A percentile compares a stretch with the other conserved stretches of the same genome.
These are phyloP conservation scores for Taiwanofungus camphoratus DNA, from an alignment of 1,284 basidiomycete genomes.

Conservation along the genomic window DNA sequence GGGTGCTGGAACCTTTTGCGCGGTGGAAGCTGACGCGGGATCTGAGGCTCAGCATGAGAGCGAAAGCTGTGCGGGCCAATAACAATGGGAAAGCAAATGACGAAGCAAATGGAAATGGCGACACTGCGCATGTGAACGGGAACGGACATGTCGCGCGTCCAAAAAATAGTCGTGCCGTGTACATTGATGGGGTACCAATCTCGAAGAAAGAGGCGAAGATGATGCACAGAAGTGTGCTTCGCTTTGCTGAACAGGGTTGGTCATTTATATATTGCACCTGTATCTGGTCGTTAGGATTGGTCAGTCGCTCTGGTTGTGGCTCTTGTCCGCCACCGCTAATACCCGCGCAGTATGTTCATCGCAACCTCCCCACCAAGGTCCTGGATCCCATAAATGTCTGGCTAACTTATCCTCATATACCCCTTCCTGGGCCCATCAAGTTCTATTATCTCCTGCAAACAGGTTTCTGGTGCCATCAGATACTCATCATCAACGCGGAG, in stretches of 20 bases:
- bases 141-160: slow-evolving; percentile 18
- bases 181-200: slow-evolving; percentile 15
- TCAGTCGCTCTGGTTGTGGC: slow-evolving; percentile 41
- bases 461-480: slow-evolving; percentile 92
- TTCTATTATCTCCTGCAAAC: slow-evolving; percentile 89
- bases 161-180: slow-evolving; percentile 26
- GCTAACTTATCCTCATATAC: slow-evolving; percentile 78
- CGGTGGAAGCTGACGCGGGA: slow-evolving; percentile 61
- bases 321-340: slow-evolving; percentile 8
- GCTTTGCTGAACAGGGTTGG: slow-evolving; percentile 97
- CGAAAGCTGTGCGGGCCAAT: slow-evolving; percentile 21
- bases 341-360: slow-evolving; percentile 67
- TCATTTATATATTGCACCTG: slow-evolving; percentile 74
- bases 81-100: slow-evolving; percentile 31
- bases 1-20: slow-evolving; percentile 74
- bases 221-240: slow-evolving; percentile 66
- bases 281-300: slow-evolving; percentile 78
- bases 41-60: slow-evolving; percentile 29
- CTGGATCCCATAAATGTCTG: slow-evolving; percentile 71
- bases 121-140: slow-evolving; percentile 16
- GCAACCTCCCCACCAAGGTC: slow-evolving; percentile 62
- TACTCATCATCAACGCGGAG: slow-evolving; percentile 92
- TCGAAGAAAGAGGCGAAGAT: slow-evolving; percentile 39
- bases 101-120: slow-evolving; percentile 19
- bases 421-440: slow-evolving; percentile 76